Conservation (phyloP, 805 yeast species). For the Yarrowia osloensis region DNA sequence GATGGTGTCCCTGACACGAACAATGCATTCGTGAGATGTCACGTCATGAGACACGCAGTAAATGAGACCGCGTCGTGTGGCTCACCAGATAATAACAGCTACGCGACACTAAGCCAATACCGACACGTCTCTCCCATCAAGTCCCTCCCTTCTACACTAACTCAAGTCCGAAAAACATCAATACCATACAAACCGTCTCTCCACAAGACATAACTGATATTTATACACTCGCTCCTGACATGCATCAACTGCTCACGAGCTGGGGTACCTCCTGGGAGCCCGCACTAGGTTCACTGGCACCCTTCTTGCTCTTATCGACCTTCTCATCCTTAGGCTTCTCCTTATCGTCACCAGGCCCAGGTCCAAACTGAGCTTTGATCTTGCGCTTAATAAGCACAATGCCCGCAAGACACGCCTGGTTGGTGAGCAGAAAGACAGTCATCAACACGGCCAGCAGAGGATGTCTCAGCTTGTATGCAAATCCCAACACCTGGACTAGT, state of each 20-base stretch:
- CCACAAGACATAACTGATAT: not conserved
- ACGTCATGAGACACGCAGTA: too few relatives aligned
- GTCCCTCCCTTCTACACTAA: not conserved
- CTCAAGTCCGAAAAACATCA: constrained; percentile 9
- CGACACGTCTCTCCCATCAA: too few relatives aligned
- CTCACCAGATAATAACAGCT: too few relatives aligned
- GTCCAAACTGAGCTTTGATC: constrained; percentile 2
- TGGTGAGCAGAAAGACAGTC: constrained; percentile 4
- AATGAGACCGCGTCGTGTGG: too few relatives aligned
- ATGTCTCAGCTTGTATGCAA: constrained; percentile 10
- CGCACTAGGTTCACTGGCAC: not conserved
- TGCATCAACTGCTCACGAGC: not conserved
- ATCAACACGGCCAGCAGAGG: constrained; percentile 9
- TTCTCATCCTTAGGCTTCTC: not conserved
- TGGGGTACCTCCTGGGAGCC: not conserved
- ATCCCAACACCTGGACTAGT: not conserved
- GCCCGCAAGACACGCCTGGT: constrained; percentile 9
- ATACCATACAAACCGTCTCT: constrained; percentile 4
- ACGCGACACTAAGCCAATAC: too few relatives aligned
- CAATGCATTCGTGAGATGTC: too few relatives aligned
- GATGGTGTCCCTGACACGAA: too few relatives aligned
- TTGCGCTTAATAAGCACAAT: constrained; percentile 22
- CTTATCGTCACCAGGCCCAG: not conserved
- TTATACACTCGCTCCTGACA: not conserved
- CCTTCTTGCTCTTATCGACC: not conserved